Evolutionary conservation across 192 early-diverging fungal species (phyloP).

Genomic region (Gonapodya prolifera): DNA sequence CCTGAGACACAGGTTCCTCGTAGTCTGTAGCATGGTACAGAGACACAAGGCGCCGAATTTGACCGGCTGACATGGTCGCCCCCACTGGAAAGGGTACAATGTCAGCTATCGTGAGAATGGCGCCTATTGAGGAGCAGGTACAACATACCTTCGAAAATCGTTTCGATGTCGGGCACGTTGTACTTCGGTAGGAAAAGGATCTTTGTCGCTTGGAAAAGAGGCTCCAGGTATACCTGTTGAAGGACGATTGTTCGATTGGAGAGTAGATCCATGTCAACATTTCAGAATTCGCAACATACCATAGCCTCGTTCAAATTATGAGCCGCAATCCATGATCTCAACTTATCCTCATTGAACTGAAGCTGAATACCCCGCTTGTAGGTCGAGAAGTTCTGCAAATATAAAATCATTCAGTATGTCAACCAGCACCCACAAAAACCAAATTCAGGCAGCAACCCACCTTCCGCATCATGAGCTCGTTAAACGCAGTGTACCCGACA

Average conservation of each 20-base stretch:
- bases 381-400: constrained; percentile 97
- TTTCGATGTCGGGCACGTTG: constrained; percentile 80
- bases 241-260: too few relatives aligned
- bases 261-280: too few relatives aligned
- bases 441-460: too few relatives aligned
- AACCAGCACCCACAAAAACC: too few relatives aligned
- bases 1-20: constrained; percentile 55
- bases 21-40: constrained; percentile 94
- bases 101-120: too few relatives aligned
- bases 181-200: constrained; percentile 87
- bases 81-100: too few relatives aligned
- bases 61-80: constrained; percentile 84
- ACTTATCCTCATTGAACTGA: constrained; percentile 92
- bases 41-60: constrained; percentile 93
- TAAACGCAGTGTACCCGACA: constrained; percentile 89
- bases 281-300: too few relatives aligned
- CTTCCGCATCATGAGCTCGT: constrained; percentile 95
- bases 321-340: constrained; percentile 98
- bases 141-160: constrained; percentile 97
- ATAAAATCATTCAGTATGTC: too few relatives aligned
- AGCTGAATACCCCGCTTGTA: constrained; percentile 98
- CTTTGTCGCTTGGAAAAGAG: constrained; percentile 93
- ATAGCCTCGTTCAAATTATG: constrained; percentile 82
- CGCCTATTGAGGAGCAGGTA: constrained; percentile 86
- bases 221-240: constrained; percentile 86